Evolutionary conservation across 2,329 filamentous ascomycete species (phyloP).

Genomic region (Graphiopsis chlorocephala): DNA sequence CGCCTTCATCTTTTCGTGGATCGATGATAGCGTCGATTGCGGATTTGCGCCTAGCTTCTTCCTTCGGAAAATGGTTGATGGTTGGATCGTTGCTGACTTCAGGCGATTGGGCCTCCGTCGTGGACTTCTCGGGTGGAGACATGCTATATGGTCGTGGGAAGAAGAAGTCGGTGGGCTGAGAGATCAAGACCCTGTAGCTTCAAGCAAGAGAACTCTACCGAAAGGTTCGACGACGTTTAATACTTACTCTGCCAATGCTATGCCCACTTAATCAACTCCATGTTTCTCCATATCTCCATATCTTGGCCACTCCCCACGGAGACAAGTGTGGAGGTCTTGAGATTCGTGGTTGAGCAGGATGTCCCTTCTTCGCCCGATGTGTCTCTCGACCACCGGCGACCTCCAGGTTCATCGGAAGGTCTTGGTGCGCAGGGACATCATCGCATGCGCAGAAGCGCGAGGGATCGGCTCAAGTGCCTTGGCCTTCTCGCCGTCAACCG

Average conservation of each 20-base stretch:
- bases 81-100: background rate
- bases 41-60: background rate
- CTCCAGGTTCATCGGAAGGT: background rate
- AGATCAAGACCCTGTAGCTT: background rate
- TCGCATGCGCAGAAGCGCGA: background rate
- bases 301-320: background rate
- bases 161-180: background rate
- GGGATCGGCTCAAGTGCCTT: background rate
- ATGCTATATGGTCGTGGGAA: background rate
- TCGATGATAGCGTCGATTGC: slow-evolving; percentile 1
- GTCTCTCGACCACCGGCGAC: background rate
- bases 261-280: background rate
- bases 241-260: background rate
- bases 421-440: background rate
- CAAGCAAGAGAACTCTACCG: background rate
- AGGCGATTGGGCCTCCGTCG: background rate
- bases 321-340: background rate
- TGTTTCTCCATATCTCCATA: background rate
- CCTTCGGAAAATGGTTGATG: background rate
- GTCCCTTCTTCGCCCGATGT: background rate
- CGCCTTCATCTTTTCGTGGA: background rate
- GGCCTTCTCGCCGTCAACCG: background rate
- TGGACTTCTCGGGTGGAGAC: background rate
- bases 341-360: background rate
- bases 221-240: background rate